Percentiles rank a stretch among this genome's conserved stretches.
phyloP scores from a whole-genome alignment of 169 alveolate species.

The Plasmodium gonderi region DNA sequence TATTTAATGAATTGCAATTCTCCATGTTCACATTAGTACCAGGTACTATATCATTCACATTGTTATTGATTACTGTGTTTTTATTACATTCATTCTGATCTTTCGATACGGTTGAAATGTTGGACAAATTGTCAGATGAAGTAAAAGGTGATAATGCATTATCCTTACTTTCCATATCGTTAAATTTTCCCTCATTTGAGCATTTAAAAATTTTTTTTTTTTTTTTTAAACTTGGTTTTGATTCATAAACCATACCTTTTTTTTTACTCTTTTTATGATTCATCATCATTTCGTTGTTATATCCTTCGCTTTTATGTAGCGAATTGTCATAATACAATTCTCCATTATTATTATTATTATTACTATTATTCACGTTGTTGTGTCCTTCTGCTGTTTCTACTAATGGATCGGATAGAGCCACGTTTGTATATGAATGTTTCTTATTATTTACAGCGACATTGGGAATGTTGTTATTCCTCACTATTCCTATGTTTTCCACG shows the following conservation, averaged over 20 bases:
- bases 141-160: constrained; percentile 15
- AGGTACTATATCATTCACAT: neutral
- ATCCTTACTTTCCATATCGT: constrained; percentile 8
- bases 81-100: neutral
- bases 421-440: constrained; percentile 19
- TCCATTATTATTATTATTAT: neutral
- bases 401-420: constrained; percentile 29
- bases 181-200: constrained; percentile 23
- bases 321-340: neutral
- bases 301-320: neutral
- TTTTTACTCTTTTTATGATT: constrained; percentile 30
- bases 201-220: constrained; percentile 54
- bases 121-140: constrained; percentile 40
- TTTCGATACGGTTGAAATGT: constrained; percentile 32
- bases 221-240: constrained; percentile 54
- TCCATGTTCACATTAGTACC: neutral
- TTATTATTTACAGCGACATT: constrained; percentile 8
- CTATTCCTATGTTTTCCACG: neutral
- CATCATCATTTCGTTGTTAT: constrained; percentile 6
- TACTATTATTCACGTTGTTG: neutral
- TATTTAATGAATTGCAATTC: neutral
- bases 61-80: neutral
- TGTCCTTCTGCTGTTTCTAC: constrained; percentile 2
- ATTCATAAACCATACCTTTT: constrained; percentile 26
- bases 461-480: neutral